These are phyloP conservation scores for Leishmania major DNA, from an alignment of 208 protist genomes.

Conservation along the genomic window DNA sequence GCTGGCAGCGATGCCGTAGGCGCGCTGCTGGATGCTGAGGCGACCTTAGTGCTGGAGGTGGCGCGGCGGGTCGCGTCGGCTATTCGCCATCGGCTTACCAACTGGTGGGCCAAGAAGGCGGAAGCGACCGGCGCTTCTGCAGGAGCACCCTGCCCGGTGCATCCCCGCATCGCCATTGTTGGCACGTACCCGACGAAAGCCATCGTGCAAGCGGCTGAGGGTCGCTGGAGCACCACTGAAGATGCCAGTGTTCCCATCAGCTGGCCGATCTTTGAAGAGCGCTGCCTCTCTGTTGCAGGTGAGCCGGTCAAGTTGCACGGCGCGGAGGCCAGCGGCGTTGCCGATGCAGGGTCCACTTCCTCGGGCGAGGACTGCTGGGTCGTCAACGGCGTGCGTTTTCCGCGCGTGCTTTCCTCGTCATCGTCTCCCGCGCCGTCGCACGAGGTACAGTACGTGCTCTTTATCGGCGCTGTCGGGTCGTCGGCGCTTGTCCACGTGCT, in stretches of 20 bases:
- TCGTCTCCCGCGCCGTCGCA: not conserved
- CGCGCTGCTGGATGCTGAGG: slow-evolving; percentile 9
- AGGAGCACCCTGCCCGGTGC: slow-evolving; percentile 1
- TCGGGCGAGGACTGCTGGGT: slow-evolving; percentile 36
- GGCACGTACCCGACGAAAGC: slow-evolving; percentile 25
- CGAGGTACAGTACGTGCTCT: slow-evolving; percentile 70
- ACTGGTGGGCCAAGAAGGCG: slow-evolving; percentile 10
- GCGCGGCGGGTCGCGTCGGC: slow-evolving; percentile 26
- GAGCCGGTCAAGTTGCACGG: not conserved
- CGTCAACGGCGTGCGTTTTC: slow-evolving; percentile 73
- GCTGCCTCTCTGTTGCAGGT: not conserved
- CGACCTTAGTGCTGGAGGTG: slow-evolving; percentile 23
- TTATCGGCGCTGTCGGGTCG: slow-evolving; percentile 53
- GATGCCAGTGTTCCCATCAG: slow-evolving; percentile 9
- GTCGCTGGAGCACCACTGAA: not conserved
- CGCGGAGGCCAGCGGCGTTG: not conserved
- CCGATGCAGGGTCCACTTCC: not conserved
- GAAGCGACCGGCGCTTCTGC: not conserved
- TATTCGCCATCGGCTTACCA: slow-evolving; percentile 4
- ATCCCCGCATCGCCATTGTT: slow-evolving; percentile 19
- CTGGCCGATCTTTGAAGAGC: slow-evolving; percentile 30
- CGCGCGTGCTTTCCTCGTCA: slow-evolving; percentile 17
- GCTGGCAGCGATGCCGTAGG: not conserved
- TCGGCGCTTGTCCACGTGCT: slow-evolving; percentile 60
- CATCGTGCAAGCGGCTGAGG: slow-evolving; percentile 24